These are phyloP conservation scores for Colletotrichum sp. DNA, from an alignment of 2,329 filamentous ascomycete species.

Conservation along the genomic window DNA sequence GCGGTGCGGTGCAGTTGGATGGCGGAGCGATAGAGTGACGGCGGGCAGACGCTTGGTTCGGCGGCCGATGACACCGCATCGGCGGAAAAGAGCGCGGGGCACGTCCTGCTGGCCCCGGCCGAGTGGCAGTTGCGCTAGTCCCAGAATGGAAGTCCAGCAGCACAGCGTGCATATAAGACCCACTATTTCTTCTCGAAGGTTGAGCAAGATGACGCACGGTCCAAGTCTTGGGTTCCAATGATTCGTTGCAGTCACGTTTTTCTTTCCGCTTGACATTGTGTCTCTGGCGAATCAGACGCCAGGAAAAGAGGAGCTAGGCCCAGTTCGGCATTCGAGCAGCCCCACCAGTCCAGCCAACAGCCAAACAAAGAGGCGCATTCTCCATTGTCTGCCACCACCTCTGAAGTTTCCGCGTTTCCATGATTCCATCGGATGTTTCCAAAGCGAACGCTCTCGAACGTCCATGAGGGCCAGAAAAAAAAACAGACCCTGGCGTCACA, in stretches of 20 bases:
- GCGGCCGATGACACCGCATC: neutral
- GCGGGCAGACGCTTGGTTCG: neutral
- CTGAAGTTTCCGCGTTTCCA: neutral
- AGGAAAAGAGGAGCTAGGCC: neutral
- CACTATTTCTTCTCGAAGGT: neutral
- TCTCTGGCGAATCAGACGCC: neutral
- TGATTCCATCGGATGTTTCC: neutral
- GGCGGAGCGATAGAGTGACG: neutral
- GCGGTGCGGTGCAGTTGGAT: constrained; percentile 1
- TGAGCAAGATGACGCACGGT: neutral
- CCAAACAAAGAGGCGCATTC: neutral
- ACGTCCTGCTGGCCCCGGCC: neutral
- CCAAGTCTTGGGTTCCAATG: neutral
- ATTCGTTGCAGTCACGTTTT: neutral
- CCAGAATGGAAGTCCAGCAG: constrained; percentile 33
- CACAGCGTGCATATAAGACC: constrained; percentile 18
- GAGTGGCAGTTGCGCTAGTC: constrained; percentile 26
- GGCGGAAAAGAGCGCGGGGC: neutral
- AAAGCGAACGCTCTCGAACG: neutral
- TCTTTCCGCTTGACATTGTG: neutral
- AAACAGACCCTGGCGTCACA: neutral
- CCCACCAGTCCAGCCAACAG: neutral
- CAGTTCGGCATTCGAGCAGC: neutral
- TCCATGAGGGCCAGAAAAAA: neutral
- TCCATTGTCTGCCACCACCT: neutral